Base-by-base conservation (phyloP, 2,329 filamentous ascomycete genomes). In the Sporothrix euskadiensis region DNA sequence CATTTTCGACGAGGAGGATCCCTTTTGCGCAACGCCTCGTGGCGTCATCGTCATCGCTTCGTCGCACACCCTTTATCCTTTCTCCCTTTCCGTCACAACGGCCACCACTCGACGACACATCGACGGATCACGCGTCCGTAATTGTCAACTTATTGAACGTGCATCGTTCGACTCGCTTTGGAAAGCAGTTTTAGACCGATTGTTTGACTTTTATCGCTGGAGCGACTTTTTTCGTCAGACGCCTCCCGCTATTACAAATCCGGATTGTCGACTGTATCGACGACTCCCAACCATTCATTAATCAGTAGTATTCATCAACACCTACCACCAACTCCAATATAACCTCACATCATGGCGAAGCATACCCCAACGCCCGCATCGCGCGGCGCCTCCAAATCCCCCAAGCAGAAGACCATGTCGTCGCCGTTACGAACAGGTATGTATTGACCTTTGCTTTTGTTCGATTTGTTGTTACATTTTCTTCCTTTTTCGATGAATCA, bases 341-440 rank as follows among this genome's bases (percentile, higher is more conserved):
- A 22, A 26, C 30, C 44, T 30, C 26, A 49, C 83, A 83, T 83
- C 81, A 85, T 86, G 84, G 84, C 81, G 79, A 83, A 82, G 81
- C 82, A 84, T 77, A 70, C 69, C 9, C 79, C 83, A 77, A 79
- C 79, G 76, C 80, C 80, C 80, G 78, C 81, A 76, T 79, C 79
- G 75, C 78, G 81, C 79, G 83, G 81, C 81, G 81, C 83, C 78
- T 83, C 84, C 76, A 85, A 85, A 81, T 86, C 85, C 77, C 85
- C 85, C 76, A 84, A 84, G 79, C 82, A 82, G 74, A 79, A 82
- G 75, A 83, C 79, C 80, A 83, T 82, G 69, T 49, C 76, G 71
- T 82, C 83, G 73, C 81, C 84, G 59, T 82, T 82, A 74, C 80
- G 83, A 73, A 80, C 81, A 83, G 84, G 85, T 86, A 79, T 81